Conservation (phyloP, 495 filamentous ascomycete species). For the Pseudoneurospora amorphoporcata region DNA sequence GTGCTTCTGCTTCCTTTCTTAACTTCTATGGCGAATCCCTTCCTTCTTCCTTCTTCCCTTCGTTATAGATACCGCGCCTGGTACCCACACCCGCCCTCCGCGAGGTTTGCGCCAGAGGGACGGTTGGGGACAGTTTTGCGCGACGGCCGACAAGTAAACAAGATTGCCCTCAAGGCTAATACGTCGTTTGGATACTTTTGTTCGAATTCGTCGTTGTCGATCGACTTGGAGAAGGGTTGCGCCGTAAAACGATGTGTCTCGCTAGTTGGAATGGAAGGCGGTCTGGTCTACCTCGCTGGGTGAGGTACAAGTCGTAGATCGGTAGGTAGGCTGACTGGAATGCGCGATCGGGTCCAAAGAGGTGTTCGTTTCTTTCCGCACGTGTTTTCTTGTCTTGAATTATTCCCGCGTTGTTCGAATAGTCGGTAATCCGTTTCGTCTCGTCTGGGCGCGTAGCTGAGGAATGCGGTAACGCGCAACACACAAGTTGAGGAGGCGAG, state of each 20-base stretch:
- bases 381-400: not conserved
- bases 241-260: not conserved
- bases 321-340: not conserved
- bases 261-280: not conserved
- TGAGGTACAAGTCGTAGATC: not conserved
- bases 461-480: not conserved
- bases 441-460: not conserved
- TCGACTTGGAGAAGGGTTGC: not conserved
- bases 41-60: not conserved
- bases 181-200: not conserved
- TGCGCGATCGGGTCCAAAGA: not conserved
- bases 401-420: not conserved
- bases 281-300: not conserved
- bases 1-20: conserved; percentile 20
- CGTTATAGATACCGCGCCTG: conserved; percentile 3
- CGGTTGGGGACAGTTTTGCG: conserved; percentile 5
- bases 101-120: conserved; percentile 12
- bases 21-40: not conserved
- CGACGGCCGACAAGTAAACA: not conserved
- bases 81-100: conserved; percentile 34
- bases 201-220: not conserved
- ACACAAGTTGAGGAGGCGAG: not conserved
- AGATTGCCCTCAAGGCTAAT: not conserved
- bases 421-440: not conserved
- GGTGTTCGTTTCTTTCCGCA: not conserved